Evolutionary conservation across 139 green algal species (phyloP).

Genomic region (Chlamydomonas asymmetrica): DNA sequence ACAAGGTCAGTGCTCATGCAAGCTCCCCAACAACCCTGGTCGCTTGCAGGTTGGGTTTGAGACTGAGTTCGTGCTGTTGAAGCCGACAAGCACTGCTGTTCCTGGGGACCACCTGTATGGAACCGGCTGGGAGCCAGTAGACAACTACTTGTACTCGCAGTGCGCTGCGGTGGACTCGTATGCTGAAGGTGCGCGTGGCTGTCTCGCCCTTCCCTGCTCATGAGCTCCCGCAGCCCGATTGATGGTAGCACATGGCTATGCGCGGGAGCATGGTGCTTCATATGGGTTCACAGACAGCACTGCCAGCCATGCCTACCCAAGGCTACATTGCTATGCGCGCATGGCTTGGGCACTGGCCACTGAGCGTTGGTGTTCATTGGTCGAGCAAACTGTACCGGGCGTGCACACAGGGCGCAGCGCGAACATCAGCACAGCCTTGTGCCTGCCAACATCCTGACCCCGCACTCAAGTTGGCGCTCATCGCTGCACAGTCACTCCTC

Average conservation of each 20-base stretch:
- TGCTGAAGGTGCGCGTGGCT: conserved; percentile 28
- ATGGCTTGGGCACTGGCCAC: no score
- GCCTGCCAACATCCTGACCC: no score
- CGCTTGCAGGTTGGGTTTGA: conserved; percentile 47
- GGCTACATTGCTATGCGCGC: neutral
- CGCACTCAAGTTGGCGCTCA: no score
- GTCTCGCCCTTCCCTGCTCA: neutral
- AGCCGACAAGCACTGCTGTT: neutral
- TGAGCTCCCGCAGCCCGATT: neutral
- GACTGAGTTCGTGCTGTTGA: conserved; percentile 59
- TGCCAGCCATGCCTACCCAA: neutral
- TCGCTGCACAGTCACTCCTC: neutral
- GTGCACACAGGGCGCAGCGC: no score
- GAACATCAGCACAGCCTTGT: no score
- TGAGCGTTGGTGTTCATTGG: no score
- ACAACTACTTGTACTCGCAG: conserved; percentile 46
- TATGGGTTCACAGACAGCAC: neutral
- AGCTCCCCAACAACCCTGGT: no score
- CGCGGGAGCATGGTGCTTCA: neutral
- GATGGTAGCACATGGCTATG: neutral
- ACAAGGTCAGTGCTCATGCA: no score
- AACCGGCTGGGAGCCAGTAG: conserved; percentile 25
- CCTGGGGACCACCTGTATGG: neutral
- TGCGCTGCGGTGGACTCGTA: conserved; percentile 30
- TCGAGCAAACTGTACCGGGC: no score